Evolutionary conservation across 805 yeast genomes (phyloP), one percentile per base, ranked within the genome.

Genomic region (Ascoidea asiatica): DNA sequence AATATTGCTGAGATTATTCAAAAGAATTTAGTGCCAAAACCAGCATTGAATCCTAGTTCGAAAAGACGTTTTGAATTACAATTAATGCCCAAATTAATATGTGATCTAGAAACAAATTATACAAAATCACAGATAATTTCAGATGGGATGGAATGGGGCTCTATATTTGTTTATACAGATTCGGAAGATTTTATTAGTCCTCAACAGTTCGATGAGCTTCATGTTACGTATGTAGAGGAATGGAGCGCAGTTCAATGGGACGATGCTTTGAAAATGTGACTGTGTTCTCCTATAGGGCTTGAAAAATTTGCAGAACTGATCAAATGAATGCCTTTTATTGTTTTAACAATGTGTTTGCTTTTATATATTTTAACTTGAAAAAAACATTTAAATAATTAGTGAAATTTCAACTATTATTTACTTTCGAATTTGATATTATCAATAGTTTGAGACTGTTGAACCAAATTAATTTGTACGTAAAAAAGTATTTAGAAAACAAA

Each of bases 71-170:
- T 87, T 56, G 98, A 92, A 61, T 63, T 90, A 46, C 98, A 92
- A 58, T 60, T 92, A 44, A 90, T 90, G 97, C 98, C 98, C 2
- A 86, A 86, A 58, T 76, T 88, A 44, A 90, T 92, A 44, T 67
- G 85, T 43, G 90, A 86, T 54, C 67, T 92, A 40, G 97, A 90
- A 57, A 68, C 67, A 39, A 61, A 64, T 22, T 55, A 59, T 15
- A 64, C 59, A 42, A 29, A 45, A 55, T 63, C 52, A 56, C 59
- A 46, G 15, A 70, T 60, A 53, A 64, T 83, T 2, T 53, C 72
- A 39, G 76, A 76, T 35, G 97, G 97, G 11, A 90, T 90, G 95
- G 94, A 90, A 50, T 92, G 98, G 98, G 97, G 97, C 1, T 84
- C 97, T 0, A 83, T 92, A 23, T 64, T 86, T 21, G 83, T 90